phyloP scores from a whole-genome alignment of 495 filamentous ascomycete species.

The Trichoderma gamsii region DNA sequence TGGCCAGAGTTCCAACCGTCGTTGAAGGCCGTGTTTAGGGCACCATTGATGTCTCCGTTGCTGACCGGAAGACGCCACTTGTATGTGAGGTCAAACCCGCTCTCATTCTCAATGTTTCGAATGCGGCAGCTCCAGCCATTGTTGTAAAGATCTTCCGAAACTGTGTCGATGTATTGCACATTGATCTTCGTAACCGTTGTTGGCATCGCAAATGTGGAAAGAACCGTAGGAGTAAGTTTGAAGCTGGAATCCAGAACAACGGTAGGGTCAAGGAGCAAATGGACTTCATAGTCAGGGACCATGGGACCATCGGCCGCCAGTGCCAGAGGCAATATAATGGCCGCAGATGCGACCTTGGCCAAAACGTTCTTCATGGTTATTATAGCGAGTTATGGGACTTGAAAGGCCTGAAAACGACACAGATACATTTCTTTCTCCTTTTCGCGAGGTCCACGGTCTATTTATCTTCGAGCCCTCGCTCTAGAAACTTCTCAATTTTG shows the following conservation, averaged over 20 bases:
- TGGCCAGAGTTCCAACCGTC: slow-evolving; percentile 25
- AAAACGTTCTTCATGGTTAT: background rate
- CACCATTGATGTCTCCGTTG: slow-evolving; percentile 24
- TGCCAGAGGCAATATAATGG: background rate
- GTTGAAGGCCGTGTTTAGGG: slow-evolving; percentile 22
- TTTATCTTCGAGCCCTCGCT: background rate
- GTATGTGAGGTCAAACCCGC: slow-evolving; percentile 29
- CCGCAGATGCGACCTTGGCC: background rate
- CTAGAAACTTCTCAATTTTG: background rate
- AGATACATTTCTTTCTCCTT: too few species aligned
- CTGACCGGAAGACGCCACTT: slow-evolving; percentile 26
- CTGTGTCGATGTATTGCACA: slow-evolving; percentile 31
- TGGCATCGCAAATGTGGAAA: slow-evolving; percentile 24
- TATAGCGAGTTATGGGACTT: background rate
- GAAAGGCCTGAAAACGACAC: background rate
- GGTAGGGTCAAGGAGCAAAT: slow-evolving; percentile 26
- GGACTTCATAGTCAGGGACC: slow-evolving; percentile 30
- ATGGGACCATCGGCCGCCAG: slow-evolving; percentile 15
- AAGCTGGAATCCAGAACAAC: slow-evolving; percentile 22
- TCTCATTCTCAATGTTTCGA: slow-evolving; percentile 27
- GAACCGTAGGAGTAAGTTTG: slow-evolving; percentile 26
- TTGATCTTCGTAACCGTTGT: slow-evolving; percentile 25
- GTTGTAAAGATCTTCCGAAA: slow-evolving; percentile 24
- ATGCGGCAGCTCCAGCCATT: slow-evolving; percentile 31
- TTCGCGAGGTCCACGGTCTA: too few species aligned